Percentiles rank a stretch among this genome's conserved stretches.
Evolutionary conservation across 371 early-diverging fungal genomes (phyloP).

Genomic region (Mucor piriformis): DNA sequence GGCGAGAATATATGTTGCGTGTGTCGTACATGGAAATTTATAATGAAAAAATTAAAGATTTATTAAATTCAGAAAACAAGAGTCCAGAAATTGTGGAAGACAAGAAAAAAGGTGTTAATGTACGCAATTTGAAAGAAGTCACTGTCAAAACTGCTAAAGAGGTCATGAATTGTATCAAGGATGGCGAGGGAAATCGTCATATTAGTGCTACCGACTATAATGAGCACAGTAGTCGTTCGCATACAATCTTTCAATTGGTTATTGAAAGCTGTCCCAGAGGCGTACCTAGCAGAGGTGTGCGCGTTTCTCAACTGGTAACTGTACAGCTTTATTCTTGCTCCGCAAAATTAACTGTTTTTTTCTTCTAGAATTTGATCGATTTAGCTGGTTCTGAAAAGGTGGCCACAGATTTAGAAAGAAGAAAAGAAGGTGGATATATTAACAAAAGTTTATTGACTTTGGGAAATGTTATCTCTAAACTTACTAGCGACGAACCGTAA

Average conservation of each 20-base stretch:
- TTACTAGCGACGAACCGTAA: slow-evolving; percentile 67
- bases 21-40: slow-evolving; percentile 98
- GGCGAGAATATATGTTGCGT: slow-evolving; percentile 78
- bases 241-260: slow-evolving; percentile 88
- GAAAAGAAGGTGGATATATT: slow-evolving; percentile 90
- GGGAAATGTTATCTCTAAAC: slow-evolving; percentile 84
- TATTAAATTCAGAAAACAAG: slow-evolving; percentile 70
- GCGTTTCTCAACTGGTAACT: slow-evolving; percentile 65
- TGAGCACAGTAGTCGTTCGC: slow-evolving; percentile 82
- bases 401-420: slow-evolving; percentile 67
- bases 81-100: slow-evolving; percentile 84
- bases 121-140: slow-evolving; percentile 84
- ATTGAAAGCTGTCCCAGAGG: slow-evolving; percentile 27
- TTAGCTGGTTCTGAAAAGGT: slow-evolving; percentile 97
- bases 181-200: slow-evolving; percentile 82
- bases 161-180: slow-evolving; percentile 73
- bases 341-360: too few relatives aligned
- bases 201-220: slow-evolving; percentile 90
- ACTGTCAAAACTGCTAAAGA: slow-evolving; percentile 82
- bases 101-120: slow-evolving; percentile 78
- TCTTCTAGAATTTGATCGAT: slow-evolving; percentile 91
- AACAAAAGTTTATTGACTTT: slow-evolving; percentile 87
- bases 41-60: slow-evolving; percentile 88
- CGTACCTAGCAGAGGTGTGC: slow-evolving; percentile 44
- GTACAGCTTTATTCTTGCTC: neutral